These are phyloP conservation scores for Corchorus olitorius DNA, from an alignment of 345 rosid genomes.

Conservation along the genomic window DNA sequence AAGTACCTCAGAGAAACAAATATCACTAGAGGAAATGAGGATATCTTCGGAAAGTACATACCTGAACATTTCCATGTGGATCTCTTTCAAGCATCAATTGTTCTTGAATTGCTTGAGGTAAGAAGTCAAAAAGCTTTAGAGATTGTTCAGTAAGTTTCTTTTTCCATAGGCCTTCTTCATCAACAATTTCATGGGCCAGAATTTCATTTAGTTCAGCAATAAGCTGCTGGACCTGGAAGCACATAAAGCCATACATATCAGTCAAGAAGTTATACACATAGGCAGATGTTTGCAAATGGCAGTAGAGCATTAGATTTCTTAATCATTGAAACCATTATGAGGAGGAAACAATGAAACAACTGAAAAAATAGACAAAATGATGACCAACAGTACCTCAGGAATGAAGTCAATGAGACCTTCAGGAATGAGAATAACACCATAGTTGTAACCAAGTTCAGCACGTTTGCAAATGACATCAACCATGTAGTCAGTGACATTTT, in stretches of 20 bases:
- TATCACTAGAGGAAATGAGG: not conserved
- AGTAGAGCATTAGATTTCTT: not conserved
- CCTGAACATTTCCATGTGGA: constrained; percentile 99
- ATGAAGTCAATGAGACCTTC: constrained; percentile 99
- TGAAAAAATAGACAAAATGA: not conserved
- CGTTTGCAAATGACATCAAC: constrained; percentile 84
- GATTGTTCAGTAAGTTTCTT: constrained; percentile 68
- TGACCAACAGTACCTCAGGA: constrained; percentile 67
- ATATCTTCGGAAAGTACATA: constrained; percentile 22
- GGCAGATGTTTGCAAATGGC: not conserved
- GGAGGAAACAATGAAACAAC: not conserved
- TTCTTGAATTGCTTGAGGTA: constrained; percentile 87
- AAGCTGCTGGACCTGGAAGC: constrained; percentile 80
- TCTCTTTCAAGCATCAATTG: constrained; percentile 98
- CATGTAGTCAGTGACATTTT: constrained; percentile 85
- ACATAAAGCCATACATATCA: constrained; percentile 5
- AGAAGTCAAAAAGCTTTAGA: constrained; percentile 72
- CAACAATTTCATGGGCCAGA: constrained; percentile 76
- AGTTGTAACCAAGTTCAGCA: constrained; percentile 67
- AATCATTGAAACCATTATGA: not conserved
- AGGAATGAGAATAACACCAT: constrained; percentile 93
- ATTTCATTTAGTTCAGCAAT: constrained; percentile 90
- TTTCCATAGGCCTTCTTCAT: constrained; percentile 81
- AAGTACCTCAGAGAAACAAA: constrained; percentile 5
- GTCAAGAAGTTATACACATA: constrained; percentile 9